Percentiles rank a stretch among this genome's conserved stretches.
Conservation (phyloP, 2,329 filamentous ascomycete species). For the Aspergillus thermomutatus region DNA sequence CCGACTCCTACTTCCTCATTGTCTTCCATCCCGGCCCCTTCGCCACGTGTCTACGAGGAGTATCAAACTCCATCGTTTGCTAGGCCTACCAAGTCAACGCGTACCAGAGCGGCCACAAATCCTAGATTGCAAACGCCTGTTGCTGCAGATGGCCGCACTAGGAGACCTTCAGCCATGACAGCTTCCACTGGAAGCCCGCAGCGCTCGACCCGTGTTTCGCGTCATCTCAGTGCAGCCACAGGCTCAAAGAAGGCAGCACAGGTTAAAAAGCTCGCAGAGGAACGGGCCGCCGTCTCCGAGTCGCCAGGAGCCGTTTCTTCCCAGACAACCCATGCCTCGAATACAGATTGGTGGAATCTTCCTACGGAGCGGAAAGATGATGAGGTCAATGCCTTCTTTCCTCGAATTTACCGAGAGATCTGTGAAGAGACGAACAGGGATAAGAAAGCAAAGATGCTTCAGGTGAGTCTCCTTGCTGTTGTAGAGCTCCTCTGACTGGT, state of each 20-base stretch:
- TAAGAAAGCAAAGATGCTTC: not conserved
- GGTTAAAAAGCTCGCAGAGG: not conserved
- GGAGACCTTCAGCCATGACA: slow-evolving; percentile 7
- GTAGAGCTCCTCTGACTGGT: not conserved
- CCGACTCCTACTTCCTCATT: slow-evolving; percentile 1
- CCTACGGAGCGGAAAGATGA: not conserved
- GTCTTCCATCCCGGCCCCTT: not conserved
- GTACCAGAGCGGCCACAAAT: slow-evolving; percentile 10
- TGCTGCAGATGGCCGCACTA: slow-evolving; percentile 4
- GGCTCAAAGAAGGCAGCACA: not conserved
- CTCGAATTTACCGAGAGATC: not conserved
- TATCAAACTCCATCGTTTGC: slow-evolving; percentile 13
- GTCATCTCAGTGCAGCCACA: not conserved
- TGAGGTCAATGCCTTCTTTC: not conserved
- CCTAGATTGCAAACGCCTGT: not conserved
- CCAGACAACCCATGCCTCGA: not conserved
- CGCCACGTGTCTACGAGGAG: not conserved
- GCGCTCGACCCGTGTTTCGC: slow-evolving; percentile 1
- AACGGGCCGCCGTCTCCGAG: not conserved
- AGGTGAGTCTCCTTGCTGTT: not conserved
- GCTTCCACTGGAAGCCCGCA: slow-evolving; percentile 18
- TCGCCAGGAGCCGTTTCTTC: not conserved
- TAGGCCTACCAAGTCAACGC: slow-evolving; percentile 16
- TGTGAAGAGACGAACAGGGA: not conserved
- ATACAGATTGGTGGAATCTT: not conserved